phyloP scores from a whole-genome alignment of 345 rosid species.

The Xanthoceras sorbifolium region DNA sequence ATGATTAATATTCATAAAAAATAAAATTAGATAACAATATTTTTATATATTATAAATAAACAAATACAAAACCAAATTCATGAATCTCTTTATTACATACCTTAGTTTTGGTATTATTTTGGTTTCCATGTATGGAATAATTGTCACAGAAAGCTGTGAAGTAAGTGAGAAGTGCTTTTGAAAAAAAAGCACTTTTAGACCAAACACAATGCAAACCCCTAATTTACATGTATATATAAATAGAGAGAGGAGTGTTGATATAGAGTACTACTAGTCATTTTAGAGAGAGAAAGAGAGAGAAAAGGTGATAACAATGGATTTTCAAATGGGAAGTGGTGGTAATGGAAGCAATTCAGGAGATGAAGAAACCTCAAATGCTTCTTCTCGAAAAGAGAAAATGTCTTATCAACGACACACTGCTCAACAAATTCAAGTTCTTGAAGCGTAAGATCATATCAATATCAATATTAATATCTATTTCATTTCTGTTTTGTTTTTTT shows the following conservation, averaged over 20 bases:
- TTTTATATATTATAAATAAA: background rate
- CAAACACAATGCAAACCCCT: background rate
- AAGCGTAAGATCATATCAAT: constrained; percentile 42
- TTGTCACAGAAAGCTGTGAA: background rate
- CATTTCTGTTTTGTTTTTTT: no score
- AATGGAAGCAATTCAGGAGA: constrained; percentile 38
- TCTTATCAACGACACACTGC: constrained; percentile 53
- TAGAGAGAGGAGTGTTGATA: background rate
- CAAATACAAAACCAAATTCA: background rate
- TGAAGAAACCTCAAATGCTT: constrained; percentile 24
- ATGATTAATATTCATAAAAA: no score
- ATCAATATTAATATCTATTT: background rate
- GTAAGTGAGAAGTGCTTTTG: background rate
- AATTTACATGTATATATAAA: background rate
- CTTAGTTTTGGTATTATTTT: background rate
- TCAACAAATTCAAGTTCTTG: constrained; percentile 52
- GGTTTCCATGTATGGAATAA: background rate
- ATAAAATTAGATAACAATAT: background rate
- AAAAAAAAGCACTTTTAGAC: background rate
- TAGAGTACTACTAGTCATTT: background rate
- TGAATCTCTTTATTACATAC: background rate
- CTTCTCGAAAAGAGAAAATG: constrained; percentile 28
- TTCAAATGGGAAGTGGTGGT: constrained; percentile 20
- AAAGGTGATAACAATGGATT: constrained; percentile 26
- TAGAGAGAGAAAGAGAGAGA: background rate